Evolutionary conservation across 2,329 filamentous ascomycete genomes (phyloP), one percentile per base, ranked within the genome.

Genomic region (Didymella pomorum): DNA sequence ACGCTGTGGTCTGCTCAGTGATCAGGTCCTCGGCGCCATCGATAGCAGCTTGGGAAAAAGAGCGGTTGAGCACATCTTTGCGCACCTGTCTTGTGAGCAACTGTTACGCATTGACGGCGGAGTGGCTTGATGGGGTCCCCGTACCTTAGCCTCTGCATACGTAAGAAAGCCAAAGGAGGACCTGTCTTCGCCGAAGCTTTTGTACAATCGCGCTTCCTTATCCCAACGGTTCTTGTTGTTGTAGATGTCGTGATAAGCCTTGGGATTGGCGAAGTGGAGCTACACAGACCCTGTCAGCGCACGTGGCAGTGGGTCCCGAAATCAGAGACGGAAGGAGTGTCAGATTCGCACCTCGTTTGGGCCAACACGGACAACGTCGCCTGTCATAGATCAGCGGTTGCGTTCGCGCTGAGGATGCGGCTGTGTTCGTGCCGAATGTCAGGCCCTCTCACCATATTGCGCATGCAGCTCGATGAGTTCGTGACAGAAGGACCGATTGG

Each of bases 241-340:
- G 66, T 81, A 81, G 35, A 81, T 81, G 35, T 78, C 78, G 59
- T 78, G 68, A 62, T 80, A 81, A 23, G 76, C 78, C 9, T 73
- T 48, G 1, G 80, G 79, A 18, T 75, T 70, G 10, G 73, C 73
- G 66, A 81, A 81, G 58, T 81, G 78, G 29, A 81, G 74, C 76
- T 80, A 54, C 23, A 48, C 74, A 16, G n/a, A 11, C 46, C 25
- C 29, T 14, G 39, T 63, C 31, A 60, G 61, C 42, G 54, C 35
- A 46, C 25, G 45, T 43, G 45, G n/a, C 25, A 35, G 23, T 4
- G 23, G 23, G 23, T 25, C 23, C 23, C 23, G 23, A 25, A 7
- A 7, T 25, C 23, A 25, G 23, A 25, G 35, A 29, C 6, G 0
- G 12, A 31, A 23, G 12, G 3, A 41, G 26, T 8, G 18, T 21